Evolutionary conservation across 2,329 filamentous ascomycete genomes (phyloP), one percentile per base, ranked within the genome.

Genomic region (Talaromyces sp.): DNA sequence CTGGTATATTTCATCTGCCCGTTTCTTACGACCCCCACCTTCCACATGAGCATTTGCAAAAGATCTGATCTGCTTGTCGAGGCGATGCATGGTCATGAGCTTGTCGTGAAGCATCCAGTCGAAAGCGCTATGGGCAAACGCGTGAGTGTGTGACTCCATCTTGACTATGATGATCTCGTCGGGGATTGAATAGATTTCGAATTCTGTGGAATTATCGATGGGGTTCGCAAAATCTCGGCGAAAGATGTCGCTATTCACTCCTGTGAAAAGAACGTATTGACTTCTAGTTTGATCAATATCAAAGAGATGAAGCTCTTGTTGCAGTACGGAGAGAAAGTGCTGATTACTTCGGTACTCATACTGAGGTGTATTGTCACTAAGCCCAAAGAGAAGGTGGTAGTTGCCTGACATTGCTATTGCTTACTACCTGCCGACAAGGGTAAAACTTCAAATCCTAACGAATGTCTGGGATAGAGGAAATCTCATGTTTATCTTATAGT

Each of bases 211-310:
- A 27, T 27, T 27, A 3, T 6, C 2, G 5, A 27, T 3, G 22
- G 54, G 54, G 33, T 64, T 15, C 17, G 39, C 4, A 64, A 64
- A 64, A 41, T 64, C 50, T 49, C 62, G 50, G 35, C 37, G 27
- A 37, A 64, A 64, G 10, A 35, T 49, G 6, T 62, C 19, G n/a
- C 58, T 3, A 33, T 62, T 39, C 10, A 66, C 63, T 8, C 49
- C 50, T 15, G 63, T 65, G n/a, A 65, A 58, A 15, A 62, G 31
- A 37, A 62, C 22, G 19, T 62, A 66, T 58, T 66, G n/a, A 22
- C 47, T 66, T 37, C 13, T 47, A 19, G 63, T 61, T 31, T 43
- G 61, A 41, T 62, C 19, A 19, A 15, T 19, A 43, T 35, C 11
- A 35, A 62, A 62, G 56, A 37, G 35, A 56, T 27, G 1, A 25